phyloP scores from a whole-genome alignment of 2,329 filamentous ascomycete genomes.

The Pseudogymnoascus sp. region DNA sequence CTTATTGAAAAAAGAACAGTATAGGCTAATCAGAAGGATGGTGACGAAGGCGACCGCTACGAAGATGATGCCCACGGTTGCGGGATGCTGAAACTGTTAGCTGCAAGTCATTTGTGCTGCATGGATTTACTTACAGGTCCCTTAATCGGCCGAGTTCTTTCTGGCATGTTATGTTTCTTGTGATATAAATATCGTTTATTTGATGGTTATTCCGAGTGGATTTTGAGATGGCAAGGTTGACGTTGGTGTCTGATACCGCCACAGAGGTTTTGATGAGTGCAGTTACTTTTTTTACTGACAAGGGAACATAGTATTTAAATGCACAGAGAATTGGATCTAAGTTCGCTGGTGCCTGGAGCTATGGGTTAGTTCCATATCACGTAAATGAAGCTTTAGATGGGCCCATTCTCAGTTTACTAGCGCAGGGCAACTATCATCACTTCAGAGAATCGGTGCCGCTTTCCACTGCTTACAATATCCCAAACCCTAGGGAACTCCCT shows the following conservation, averaged over 20 bases:
- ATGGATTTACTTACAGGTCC: not conserved
- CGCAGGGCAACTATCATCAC: not conserved
- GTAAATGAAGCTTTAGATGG: not conserved
- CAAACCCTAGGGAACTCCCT: not conserved
- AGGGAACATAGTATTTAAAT: not conserved
- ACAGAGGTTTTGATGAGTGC: not conserved
- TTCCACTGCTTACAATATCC: not conserved
- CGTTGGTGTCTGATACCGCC: not conserved
- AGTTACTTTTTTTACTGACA: not conserved
- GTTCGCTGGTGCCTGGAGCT: not conserved
- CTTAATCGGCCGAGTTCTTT: not conserved
- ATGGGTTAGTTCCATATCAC: constrained; percentile 3
- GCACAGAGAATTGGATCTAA: not conserved
- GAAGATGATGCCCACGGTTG: not conserved
- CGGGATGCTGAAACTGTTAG: not conserved
- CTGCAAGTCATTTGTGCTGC: not conserved
- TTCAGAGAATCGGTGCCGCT: not conserved
- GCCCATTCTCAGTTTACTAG: constrained; percentile 9
- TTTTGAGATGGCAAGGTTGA: not conserved
- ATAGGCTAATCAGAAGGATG: not conserved
- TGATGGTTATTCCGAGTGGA: not conserved
- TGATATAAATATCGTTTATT: not conserved
- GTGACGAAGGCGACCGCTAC: not conserved
- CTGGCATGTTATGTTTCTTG: not conserved
- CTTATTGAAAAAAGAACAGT: not conserved